Base-by-base conservation (phyloP, 2,329 filamentous ascomycete species). In the Ceratocystis huliohia region DNA sequence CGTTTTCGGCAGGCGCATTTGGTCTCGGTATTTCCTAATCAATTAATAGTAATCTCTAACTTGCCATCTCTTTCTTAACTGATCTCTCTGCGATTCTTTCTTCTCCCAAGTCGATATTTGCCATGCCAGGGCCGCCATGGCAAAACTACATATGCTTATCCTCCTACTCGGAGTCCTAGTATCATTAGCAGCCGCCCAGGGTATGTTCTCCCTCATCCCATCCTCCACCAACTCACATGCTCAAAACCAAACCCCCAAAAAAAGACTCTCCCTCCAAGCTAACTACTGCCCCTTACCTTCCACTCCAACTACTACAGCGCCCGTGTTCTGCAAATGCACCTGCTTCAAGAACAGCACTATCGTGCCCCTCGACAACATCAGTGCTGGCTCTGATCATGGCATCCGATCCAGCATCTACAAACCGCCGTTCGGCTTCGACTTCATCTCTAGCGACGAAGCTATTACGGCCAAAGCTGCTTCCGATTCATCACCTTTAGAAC, bases 311-410 rank as follows among this genome's bases (percentile, higher is more conserved):
- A 45, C 30, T 65, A 37, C 71, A 86, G 84, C 81, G 41, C 80
- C 83, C 56, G 84, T 82, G 1, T 87, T 87, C 73, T 87, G 84
- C 79, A 87, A 87, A 79, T 87, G 84, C 76, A 87, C 83, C 70
- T 87, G 84, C 76, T 85, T 85, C 77, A 83, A 82, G 71, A 87
- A 87, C 77, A 85, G 82, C 78, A 87, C 84, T 70, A 85, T 87
- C 71, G 85, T 87, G 72, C 79, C 81, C 15, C 79, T 86, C 8
- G 81, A 73, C 68, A 65, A 70, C 65, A 69, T 71, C 71, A 69
- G 73, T 69, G 67, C 73, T 70, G 69, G 71, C 67, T 67, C 70
- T 71, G 61, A 68, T 17, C 53, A 41, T 65, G 6, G 56, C 69
- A 6, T 67, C 68, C 1, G 68, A 71, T 44, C 71, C 70, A 64